Evolutionary conservation across 2,329 filamentous ascomycete genomes (phyloP), one percentile per base, ranked within the genome.

Genomic region (Colletotrichum liaoningense): DNA sequence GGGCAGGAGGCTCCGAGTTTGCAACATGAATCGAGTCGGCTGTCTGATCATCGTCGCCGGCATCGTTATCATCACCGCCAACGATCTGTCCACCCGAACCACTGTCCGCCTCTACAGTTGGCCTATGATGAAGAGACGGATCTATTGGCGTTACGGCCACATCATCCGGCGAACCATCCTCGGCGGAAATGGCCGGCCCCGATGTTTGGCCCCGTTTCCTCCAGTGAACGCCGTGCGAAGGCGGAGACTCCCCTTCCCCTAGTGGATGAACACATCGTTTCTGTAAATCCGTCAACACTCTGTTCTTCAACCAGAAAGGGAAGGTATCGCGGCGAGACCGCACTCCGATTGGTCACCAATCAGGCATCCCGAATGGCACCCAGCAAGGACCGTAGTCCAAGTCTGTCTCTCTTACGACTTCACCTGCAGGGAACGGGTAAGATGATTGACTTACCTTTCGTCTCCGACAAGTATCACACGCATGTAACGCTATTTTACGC

Each of bases 221-320:
- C 62, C 62, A 64, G 62, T 64, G 62, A 26, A 58, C 38, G 33
- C 65, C 19, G 16, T 69, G 62, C 46, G 62, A 30, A 64, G 62
- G 62, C n/a, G 62, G 62, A n/a, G 62, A 64, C 49, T 64, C 62
- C 22, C 62, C 62, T 16, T 66, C 46, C 22, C 24, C 57, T 28
- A 46, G 26, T 9, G 75, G 63, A 28, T 76, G 75, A 22, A 60
- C 67, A 30, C 75, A 76, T 24, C 75, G 73, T 68, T 76, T 76
- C 75, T 76, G 64, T 14, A 30, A 35, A 16, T 14, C 42, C 9
- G 59, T 73, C 55, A 73, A 62, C 12, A 7, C 9, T 22, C 33
- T 30, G 11, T 28, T 28, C 56, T 60, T 26, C 28, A 55, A 56
- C 22, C 46, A 49, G 52, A 5, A 30, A 42, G 33, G 57, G 11